Evolutionary conservation across 2,329 filamentous ascomycete genomes (phyloP), one percentile per base, ranked within the genome.

Genomic region (Aspergillus sp.): DNA sequence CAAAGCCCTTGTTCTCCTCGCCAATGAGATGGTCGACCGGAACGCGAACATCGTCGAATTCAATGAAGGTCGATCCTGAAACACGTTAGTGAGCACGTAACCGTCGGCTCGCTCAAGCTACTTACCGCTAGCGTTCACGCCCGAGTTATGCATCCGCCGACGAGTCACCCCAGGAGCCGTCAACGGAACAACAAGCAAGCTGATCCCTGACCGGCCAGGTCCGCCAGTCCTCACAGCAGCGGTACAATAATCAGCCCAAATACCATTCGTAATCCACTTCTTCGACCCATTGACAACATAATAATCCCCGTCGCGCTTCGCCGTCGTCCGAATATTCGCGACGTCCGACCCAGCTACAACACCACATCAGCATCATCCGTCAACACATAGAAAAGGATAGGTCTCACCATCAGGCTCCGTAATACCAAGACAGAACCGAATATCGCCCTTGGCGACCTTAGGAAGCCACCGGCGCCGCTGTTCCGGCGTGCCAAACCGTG

Each of bases 31-130:
- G 88, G 64, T 83, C 81, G 0, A 81, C 78, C 0, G 87, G 87
- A 0, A 91, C 87, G 53, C 81, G 79, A 2, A 90, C 88, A 49
- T 90, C 85, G 58, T 89, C 87, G 1, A 91, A 76, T 65, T 89
- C 86, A 59, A 91, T 87, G 66, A 83, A 83, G 0, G 79, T 81
- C 4, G 80, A 76, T 1, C 74, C 79, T 61, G 25, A 34, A 45
- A 19, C 23, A 23, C 47, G 40, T 56, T 17, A 3, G 1, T 6
- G 9, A 9, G 20, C 11, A 31, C 14, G 11, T 16, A 41, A 5
- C 5, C 9, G 16, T 5, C 16, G 9, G 5, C 2, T 4, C 13
- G 29, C 29, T 16, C 9, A 11, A 3, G 44, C 1, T 5, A 64
- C 60, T 54, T 75, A 64, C 84, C 84, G 38, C 84, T 85, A 4